These are phyloP conservation scores for Phytophthora lateralis DNA, from an alignment of 352 stramenopile genomes.

Conservation along the genomic window DNA sequence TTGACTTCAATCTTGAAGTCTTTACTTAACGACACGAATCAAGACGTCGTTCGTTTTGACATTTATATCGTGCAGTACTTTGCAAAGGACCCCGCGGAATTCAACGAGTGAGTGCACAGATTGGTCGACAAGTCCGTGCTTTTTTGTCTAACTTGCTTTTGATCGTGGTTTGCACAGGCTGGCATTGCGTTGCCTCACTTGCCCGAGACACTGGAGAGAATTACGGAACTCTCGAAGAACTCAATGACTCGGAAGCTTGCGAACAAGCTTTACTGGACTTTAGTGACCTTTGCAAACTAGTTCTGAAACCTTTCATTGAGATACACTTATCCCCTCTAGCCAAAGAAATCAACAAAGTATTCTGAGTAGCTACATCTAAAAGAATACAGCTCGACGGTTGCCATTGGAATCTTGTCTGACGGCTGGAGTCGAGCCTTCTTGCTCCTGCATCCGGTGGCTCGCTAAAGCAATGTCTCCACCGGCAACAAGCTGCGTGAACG, in stretches of 20 bases:
- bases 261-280: neutral
- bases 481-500: constrained; percentile 74
- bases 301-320: neutral
- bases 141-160: too few relatives aligned
- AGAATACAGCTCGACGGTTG: constrained; percentile 32
- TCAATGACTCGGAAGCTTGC: neutral
- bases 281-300: constrained; percentile 1
- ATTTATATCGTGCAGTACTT: too few relatives aligned
- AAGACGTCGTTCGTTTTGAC: too few relatives aligned
- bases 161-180: too few relatives aligned
- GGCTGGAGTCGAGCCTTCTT: constrained; percentile 16
- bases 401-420: constrained; percentile 31
- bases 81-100: too few relatives aligned
- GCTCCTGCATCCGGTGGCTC: constrained; percentile 30
- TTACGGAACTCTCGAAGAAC: too few relatives aligned
- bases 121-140: too few relatives aligned
- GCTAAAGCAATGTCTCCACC: constrained; percentile 43
- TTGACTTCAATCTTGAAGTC: too few relatives aligned
- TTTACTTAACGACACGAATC: too few relatives aligned
- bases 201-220: too few relatives aligned
- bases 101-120: too few relatives aligned
- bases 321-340: constrained; percentile 7
- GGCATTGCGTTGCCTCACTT: too few relatives aligned
- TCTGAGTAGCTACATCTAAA: constrained; percentile 22
- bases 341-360: constrained; percentile 20